Evolutionary conservation across 176 grass and related monocot species (phyloP).

Genomic region (Raddia guianensis): DNA sequence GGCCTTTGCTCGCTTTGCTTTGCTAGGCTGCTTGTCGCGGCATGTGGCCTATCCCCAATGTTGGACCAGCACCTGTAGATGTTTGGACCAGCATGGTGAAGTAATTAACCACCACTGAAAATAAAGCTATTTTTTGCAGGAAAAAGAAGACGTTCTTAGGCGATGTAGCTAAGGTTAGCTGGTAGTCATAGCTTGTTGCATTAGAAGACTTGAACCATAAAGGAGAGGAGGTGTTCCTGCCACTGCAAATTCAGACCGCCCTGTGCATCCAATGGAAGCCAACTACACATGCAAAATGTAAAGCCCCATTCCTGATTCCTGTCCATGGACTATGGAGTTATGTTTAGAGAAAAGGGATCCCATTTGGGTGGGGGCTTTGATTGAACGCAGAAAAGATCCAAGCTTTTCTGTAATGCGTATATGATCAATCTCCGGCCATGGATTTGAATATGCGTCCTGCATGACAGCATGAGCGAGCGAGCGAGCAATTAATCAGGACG

Average conservation of each 20-base stretch:
- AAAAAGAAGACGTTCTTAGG: neutral
- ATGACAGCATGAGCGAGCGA: neutral
- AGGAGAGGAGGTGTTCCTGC: neutral
- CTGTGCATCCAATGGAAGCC: conserved; percentile 14
- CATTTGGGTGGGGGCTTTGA: conserved; percentile 50
- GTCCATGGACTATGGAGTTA: conserved; percentile 10
- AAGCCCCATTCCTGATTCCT: neutral
- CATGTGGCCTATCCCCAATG: conserved; percentile 24
- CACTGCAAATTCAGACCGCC: conserved; percentile 4
- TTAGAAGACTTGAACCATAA: neutral
- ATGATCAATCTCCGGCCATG: conserved; percentile 71
- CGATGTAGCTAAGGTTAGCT: conserved; percentile 23
- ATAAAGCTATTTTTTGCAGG: neutral
- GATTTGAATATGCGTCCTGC: conserved; percentile 46
- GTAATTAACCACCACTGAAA: conserved; percentile 35
- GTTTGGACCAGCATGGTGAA: conserved; percentile 29
- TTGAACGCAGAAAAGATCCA: conserved; percentile 61
- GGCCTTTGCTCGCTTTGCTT: conserved; percentile 15
- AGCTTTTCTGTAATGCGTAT: conserved; percentile 38
- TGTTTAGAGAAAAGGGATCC: conserved; percentile 39
- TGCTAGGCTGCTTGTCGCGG: conserved; percentile 11
- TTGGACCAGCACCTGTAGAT: conserved; percentile 37
- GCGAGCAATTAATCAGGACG: conserved; percentile 50
- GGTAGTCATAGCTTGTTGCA: neutral
- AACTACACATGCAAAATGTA: neutral